Percentiles rank a stretch among this genome's conserved stretches.
Evolutionary conservation across 208 protist species (phyloP).

Genomic region (Paratrypanosoma confusum): DNA sequence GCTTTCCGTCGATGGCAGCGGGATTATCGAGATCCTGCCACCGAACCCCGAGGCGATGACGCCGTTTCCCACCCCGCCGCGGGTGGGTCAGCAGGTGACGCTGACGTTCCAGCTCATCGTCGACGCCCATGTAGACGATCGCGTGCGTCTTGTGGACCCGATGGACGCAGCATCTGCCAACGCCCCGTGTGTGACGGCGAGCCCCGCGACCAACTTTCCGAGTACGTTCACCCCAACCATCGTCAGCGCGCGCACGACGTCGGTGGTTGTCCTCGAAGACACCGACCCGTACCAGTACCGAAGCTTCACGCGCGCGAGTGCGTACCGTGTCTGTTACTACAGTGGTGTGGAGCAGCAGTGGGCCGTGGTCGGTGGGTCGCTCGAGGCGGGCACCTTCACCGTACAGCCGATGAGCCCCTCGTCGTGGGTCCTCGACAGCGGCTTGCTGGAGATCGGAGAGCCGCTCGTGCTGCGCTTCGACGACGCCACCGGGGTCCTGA

Average conservation of each 20-base stretch:
- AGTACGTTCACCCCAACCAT: conserved; percentile 27
- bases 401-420: conserved; percentile 22
- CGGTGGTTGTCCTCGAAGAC: conserved; percentile 38
- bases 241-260: conserved; percentile 24
- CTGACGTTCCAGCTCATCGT: conserved; percentile 61
- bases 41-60: conserved; percentile 54
- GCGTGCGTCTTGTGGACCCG: conserved; percentile 32
- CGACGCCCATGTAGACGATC: conserved; percentile 27
- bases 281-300: conserved; percentile 61
- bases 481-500: conserved; percentile 26
- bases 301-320: conserved; percentile 57
- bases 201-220: conserved; percentile 22
- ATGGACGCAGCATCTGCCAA: conserved; percentile 4
- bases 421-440: conserved; percentile 11
- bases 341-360: conserved; percentile 45
- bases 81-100: conserved; percentile 81
- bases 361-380: conserved; percentile 59
- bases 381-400: conserved; percentile 23
- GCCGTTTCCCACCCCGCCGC: conserved; percentile 44
- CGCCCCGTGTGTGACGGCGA: conserved; percentile 33
- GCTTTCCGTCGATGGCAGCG: conserved; percentile 14
- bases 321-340: conserved; percentile 77
- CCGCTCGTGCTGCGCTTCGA: conserved; percentile 48
- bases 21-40: conserved; percentile 18
- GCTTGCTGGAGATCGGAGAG: conserved; percentile 19